A percentile compares a stretch with the other conserved stretches of the same genome.
Conservation (phyloP, 2,329 filamentous ascomycete species). For the Colletotrichum agaves region DNA sequence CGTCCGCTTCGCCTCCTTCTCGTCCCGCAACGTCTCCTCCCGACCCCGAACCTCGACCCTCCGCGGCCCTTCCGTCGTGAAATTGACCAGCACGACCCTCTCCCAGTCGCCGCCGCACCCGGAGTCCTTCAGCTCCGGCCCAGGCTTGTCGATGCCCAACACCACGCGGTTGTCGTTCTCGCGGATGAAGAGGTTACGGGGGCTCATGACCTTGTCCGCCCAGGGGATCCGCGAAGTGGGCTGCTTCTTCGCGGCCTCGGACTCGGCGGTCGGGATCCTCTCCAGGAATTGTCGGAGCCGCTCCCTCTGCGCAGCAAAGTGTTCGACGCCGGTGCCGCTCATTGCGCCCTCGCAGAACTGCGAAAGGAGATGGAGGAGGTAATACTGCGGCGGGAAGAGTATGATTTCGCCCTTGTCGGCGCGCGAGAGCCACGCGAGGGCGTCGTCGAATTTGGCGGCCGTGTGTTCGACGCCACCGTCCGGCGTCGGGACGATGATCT, state of each 20-base stretch:
- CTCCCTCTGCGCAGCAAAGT: slow-evolving; percentile 61
- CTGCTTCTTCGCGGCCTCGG: slow-evolving; percentile 52
- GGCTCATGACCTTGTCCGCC: slow-evolving; percentile 71
- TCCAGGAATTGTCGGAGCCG: slow-evolving; percentile 65
- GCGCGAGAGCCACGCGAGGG: slow-evolving; percentile 74
- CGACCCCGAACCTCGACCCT: slow-evolving; percentile 64
- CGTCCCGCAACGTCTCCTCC: slow-evolving; percentile 60
- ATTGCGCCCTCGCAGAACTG: slow-evolving; percentile 58
- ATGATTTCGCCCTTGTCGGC: slow-evolving; percentile 76
- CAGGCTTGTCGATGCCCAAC: slow-evolving; percentile 67
- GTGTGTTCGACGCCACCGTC: slow-evolving; percentile 76
- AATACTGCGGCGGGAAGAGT: slow-evolving; percentile 90
- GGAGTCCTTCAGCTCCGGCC: slow-evolving; percentile 61
- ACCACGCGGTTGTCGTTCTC: slow-evolving; percentile 60
- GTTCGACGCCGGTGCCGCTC: slow-evolving; percentile 41
- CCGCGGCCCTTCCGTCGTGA: slow-evolving; percentile 61
- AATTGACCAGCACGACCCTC: slow-evolving; percentile 67
- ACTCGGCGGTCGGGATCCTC: slow-evolving; percentile 53
- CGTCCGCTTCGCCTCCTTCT: slow-evolving; percentile 47
- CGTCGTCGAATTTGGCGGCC: slow-evolving; percentile 80
- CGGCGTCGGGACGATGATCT: slow-evolving; percentile 73
- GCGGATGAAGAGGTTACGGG: slow-evolving; percentile 58
- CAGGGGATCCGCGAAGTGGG: slow-evolving; percentile 61
- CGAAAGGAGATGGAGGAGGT: slow-evolving; percentile 71
- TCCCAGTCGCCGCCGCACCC: slow-evolving; percentile 66